Evolutionary conservation across 148 eudicot genomes (phyloP).

Genomic region (Salicornia ramosissima): DNA sequence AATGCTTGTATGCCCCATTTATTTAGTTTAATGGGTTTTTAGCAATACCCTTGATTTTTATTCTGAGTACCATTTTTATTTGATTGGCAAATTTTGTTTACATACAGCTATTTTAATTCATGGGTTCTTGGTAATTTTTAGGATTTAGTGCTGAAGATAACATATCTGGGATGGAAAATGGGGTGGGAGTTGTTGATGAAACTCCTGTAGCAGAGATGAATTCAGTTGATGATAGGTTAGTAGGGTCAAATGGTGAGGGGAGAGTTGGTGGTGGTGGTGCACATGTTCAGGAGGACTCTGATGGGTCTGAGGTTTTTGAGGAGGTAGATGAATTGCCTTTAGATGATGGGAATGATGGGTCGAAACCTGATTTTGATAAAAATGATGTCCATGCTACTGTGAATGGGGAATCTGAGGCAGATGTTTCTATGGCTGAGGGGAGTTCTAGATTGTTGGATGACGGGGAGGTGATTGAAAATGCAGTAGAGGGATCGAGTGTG

Average conservation of each 20-base stretch:
- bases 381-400: conserved; percentile 20
- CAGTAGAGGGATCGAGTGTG: conserved; percentile 21
- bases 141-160: conserved; percentile 23
- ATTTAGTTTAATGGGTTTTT: not conserved
- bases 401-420: conserved; percentile 15
- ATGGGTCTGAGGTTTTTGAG: conserved; percentile 58
- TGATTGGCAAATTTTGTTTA: not conserved
- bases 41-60: not conserved
- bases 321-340: conserved; percentile 42
- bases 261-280: conserved; percentile 10
- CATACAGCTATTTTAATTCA: conserved; percentile 16
- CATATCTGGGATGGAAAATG: conserved; percentile 59
- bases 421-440: conserved; percentile 24
- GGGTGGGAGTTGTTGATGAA: conserved; percentile 36
- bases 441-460: conserved; percentile 19
- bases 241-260: conserved; percentile 31
- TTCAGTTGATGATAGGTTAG: conserved; percentile 28
- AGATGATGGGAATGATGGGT: conserved; percentile 26
- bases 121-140: conserved; percentile 27
- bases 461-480: conserved; percentile 35
- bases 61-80: not conserved
- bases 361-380: conserved; percentile 27
- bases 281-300: conserved; percentile 40
- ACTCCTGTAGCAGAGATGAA: conserved; percentile 29
- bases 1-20: not conserved